These are phyloP conservation scores for Alternaria hordeiaustralica DNA, from an alignment of 2,329 filamentous ascomycete genomes.

Conservation along the genomic window DNA sequence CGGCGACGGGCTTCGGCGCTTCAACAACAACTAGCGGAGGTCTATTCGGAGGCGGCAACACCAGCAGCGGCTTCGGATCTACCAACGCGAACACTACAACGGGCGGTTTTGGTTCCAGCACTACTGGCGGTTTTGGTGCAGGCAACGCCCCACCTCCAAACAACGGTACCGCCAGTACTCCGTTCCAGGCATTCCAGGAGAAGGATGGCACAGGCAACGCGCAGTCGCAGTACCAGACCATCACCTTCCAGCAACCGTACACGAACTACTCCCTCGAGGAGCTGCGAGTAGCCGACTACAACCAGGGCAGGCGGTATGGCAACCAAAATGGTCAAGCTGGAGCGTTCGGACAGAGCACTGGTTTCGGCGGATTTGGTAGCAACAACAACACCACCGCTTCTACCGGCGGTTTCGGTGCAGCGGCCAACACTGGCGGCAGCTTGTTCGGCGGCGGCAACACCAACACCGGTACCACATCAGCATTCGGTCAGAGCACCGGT, in stretches of 20 bases:
- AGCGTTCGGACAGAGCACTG: slow-evolving; percentile 75
- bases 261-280: slow-evolving; percentile 87
- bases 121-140: slow-evolving; percentile 41
- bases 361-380: slow-evolving; percentile 57
- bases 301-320: slow-evolving; percentile 81
- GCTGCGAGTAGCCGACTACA: slow-evolving; percentile 77
- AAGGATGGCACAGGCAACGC: slow-evolving; percentile 68
- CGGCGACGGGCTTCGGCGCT: slow-evolving; percentile 34
- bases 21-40: slow-evolving; percentile 32
- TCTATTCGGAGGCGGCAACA: slow-evolving; percentile 39
- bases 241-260: slow-evolving; percentile 80
- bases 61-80: slow-evolving; percentile 37
- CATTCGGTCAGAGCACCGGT: slow-evolving; percentile 45
- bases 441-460: slow-evolving; percentile 52
- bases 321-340: slow-evolving; percentile 81
- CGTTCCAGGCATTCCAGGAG: slow-evolving; percentile 73
- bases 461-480: slow-evolving; percentile 31
- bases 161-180: slow-evolving; percentile 68
- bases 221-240: slow-evolving; percentile 76
- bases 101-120: slow-evolving; percentile 31
- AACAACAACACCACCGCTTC: slow-evolving; percentile 43
- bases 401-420: slow-evolving; percentile 57
- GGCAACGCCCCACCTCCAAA: slow-evolving; percentile 35
- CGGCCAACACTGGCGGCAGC: slow-evolving; percentile 50
- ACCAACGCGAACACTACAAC: slow-evolving; percentile 22